Conservation (phyloP, 331 rosid species). For the Malus hybrid region DNA sequence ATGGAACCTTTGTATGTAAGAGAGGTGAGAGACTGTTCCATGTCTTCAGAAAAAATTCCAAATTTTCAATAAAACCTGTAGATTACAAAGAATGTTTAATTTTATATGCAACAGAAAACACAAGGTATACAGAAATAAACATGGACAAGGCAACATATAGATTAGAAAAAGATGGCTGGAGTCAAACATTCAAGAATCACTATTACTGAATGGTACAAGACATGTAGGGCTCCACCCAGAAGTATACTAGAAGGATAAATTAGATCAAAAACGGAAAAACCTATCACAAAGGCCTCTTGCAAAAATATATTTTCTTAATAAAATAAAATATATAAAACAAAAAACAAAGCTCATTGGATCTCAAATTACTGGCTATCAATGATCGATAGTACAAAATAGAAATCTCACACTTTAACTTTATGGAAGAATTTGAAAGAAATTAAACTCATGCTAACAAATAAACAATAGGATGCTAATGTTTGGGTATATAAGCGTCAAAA, state of each 20-base stretch:
- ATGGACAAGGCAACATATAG: not conserved
- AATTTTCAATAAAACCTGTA: not conserved
- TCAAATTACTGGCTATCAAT: not conserved
- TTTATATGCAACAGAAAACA: not conserved
- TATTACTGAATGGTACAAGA: not conserved
- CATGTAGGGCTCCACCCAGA: not conserved
- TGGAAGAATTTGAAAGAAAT: not conserved
- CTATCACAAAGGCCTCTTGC: not conserved
- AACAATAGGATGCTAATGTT: not conserved
- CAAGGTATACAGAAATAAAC: not conserved
- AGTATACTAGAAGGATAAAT: not conserved
- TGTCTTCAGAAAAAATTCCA: slow-evolving; percentile 7
- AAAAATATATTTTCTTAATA: not conserved
- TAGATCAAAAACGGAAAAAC: not conserved
- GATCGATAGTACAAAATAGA: not conserved
- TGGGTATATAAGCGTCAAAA: not conserved
- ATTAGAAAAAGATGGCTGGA: not conserved
- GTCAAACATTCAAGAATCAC: not conserved
- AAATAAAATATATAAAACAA: not conserved
- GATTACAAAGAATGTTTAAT: not conserved
- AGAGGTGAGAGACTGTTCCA: slow-evolving; percentile 39
- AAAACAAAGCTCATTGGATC: not conserved
- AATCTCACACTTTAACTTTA: not conserved
- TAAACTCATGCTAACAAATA: not conserved
- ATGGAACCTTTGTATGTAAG: slow-evolving; percentile 47